Base-by-base conservation (phyloP, 2,329 filamentous ascomycete species). In the Calonectria fujianensis region DNA sequence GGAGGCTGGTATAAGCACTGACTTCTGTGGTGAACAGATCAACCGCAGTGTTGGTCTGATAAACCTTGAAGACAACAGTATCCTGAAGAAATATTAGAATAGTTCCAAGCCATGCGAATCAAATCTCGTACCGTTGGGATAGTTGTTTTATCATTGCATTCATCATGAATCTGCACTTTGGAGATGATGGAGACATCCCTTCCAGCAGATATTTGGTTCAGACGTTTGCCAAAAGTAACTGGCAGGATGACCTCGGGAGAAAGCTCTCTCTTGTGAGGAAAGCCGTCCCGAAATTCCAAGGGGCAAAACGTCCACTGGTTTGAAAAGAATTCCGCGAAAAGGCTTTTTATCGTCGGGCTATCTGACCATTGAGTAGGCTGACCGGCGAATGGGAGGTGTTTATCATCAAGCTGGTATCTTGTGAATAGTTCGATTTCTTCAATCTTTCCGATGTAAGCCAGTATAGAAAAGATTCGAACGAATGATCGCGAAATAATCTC, bases 221-320 rank as follows among this genome's bases (percentile, higher is more conserved):
- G 68, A 0, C 20, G 9, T 4, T 37, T 16, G 1, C 50, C 18
- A 13, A 64, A 75, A 0, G 52, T 64, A 0, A 78, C 37, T 0
- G 76, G 76, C 14, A 78, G 29, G 7, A 78, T 73, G 0, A 41
- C 35, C 3, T 59, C 27, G 0, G 59, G 9, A 0, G 9, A 3
- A 1, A 74, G 8, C 0, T 13, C 4, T 1, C 70, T 51, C 27
- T 39, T 59, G 11, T 73, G 50, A 0, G 67, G 45, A 5, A 4
- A 29, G 1, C 37, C 27, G 1, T 11, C 13, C 0, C 32, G 11
- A 3, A 78, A 69, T 2, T 69, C 29, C 0, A 75, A 31, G 0
- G 76, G 76, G 14, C 48, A 67, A 13, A 78, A 78, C 54, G 14
- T 74, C 76, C 76, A 77, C n/a, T 77, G 76, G 14, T 73, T n/a